Conservation (phyloP, 169 alveolate species). For the Plasmodium yoelii region DNA sequence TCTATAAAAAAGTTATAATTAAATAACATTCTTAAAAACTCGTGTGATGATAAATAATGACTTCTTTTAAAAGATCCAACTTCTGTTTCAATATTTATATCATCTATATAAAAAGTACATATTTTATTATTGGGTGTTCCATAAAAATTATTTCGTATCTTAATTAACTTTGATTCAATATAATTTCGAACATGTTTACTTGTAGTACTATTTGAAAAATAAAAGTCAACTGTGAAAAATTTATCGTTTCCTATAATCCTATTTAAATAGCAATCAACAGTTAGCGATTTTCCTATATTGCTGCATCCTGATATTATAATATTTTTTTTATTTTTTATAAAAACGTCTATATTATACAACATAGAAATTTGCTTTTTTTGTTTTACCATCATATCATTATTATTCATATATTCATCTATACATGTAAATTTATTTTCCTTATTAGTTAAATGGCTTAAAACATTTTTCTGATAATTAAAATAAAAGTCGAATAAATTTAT, state of each 20-base stretch:
- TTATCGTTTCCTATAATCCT: conserved; percentile 57
- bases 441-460: conserved; percentile 45
- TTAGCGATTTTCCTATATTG: conserved; percentile 60
- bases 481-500: conserved; percentile 53
- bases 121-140: conserved; percentile 66
- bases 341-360: conserved; percentile 59
- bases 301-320: conserved; percentile 64
- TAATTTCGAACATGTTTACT: conserved; percentile 74
- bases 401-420: conserved; percentile 49
- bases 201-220: conserved; percentile 54
- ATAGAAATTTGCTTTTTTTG: conserved; percentile 63
- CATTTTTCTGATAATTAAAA: conserved; percentile 60
- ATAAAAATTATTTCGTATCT: conserved; percentile 53
- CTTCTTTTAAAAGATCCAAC: conserved; percentile 18
- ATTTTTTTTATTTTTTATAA: conserved; percentile 67
- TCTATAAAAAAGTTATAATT: conserved; percentile 69
- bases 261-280: conserved; percentile 55
- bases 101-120: conserved; percentile 64
- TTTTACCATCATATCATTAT: conserved; percentile 44
- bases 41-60: conserved; percentile 66
- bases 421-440: conserved; percentile 53
- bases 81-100: conserved; percentile 64
- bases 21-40: conserved; percentile 58
- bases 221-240: conserved; percentile 61
- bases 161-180: conserved; percentile 62